Percentiles rank a stretch among this genome's conserved stretches.
These are phyloP conservation scores for Platismatia glauca DNA, from an alignment of 495 filamentous ascomycete genomes.

Conservation along the genomic window DNA sequence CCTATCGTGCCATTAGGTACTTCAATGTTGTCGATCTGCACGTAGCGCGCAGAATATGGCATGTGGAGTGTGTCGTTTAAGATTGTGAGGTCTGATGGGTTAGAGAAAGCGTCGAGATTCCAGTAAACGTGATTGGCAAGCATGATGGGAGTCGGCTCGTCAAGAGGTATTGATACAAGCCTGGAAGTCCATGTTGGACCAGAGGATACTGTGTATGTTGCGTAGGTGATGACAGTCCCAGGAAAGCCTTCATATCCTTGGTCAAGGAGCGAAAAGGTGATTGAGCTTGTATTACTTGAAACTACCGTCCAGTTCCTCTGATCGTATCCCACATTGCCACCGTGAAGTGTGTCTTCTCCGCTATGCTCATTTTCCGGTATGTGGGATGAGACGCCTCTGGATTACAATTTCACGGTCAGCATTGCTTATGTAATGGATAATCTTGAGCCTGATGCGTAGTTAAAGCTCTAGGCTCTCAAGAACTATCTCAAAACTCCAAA, in stretches of 20 bases:
- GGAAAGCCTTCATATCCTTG: slow-evolving; percentile 69
- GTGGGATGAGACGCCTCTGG: slow-evolving; percentile 47
- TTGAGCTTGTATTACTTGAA: slow-evolving; percentile 50
- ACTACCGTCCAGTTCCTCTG: slow-evolving; percentile 72
- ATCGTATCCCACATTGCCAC: slow-evolving; percentile 75
- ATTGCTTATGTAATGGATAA: background rate
- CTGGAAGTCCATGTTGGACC: slow-evolving; percentile 42
- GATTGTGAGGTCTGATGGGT: slow-evolving; percentile 48
- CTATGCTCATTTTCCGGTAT: slow-evolving; percentile 63
- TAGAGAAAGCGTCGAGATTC: slow-evolving; percentile 75
- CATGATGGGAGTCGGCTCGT: slow-evolving; percentile 74
- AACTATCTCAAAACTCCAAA: background rate
- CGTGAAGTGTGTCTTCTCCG: slow-evolving; percentile 66
- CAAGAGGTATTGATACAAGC: slow-evolving; percentile 58
- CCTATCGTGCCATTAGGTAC: slow-evolving; percentile 71
- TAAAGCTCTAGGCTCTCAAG: background rate
- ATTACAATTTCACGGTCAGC: background rate
- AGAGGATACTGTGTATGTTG: slow-evolving; percentile 57
- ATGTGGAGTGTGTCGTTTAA: slow-evolving; percentile 68
- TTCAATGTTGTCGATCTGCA: slow-evolving; percentile 65
- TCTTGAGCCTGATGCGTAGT: too few species aligned
- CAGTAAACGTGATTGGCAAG: slow-evolving; percentile 78
- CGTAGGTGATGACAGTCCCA: slow-evolving; percentile 67
- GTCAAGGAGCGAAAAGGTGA: slow-evolving; percentile 75
- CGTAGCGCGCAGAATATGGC: slow-evolving; percentile 59